Evolutionary conservation across 2,329 filamentous ascomycete species (phyloP).

Genomic region (Microcyclosporella mali): DNA sequence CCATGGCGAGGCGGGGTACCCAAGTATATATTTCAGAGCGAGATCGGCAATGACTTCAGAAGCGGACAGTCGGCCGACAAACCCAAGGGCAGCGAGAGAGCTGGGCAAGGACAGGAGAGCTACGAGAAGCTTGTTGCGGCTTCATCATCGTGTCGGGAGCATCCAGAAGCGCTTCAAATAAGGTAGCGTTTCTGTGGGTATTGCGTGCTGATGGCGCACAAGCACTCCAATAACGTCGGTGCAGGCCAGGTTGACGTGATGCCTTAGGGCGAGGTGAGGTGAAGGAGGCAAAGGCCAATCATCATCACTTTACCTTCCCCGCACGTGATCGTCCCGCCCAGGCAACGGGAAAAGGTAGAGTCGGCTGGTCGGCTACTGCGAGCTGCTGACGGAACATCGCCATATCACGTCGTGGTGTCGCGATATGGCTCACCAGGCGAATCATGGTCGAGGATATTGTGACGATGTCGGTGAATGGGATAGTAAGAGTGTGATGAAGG

Average conservation of each 20-base stretch:
- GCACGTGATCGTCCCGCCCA: too few relatives aligned
- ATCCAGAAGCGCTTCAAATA: constrained; percentile 8
- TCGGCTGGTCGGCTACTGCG: too few relatives aligned
- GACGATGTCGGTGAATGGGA: too few relatives aligned
- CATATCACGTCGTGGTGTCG: too few relatives aligned
- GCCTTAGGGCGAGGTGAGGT: background rate
- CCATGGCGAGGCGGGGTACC: constrained; percentile 2
- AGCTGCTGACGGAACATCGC: too few relatives aligned
- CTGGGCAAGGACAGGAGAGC: background rate
- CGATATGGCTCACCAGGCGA: too few relatives aligned
- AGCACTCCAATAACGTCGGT: constrained; percentile 4
- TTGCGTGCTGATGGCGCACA: constrained; percentile 1
- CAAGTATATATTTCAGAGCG: constrained; percentile 11
- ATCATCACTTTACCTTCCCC: too few relatives aligned
- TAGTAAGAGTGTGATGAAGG: too few relatives aligned
- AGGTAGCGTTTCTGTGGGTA: background rate
- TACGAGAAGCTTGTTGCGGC: constrained; percentile 10
- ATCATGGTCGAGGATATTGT: too few relatives aligned
- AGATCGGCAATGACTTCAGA: background rate
- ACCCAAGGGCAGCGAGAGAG: too few relatives aligned
- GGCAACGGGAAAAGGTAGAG: too few relatives aligned
- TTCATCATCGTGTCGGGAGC: constrained; percentile 5
- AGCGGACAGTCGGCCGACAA: constrained; percentile 10
- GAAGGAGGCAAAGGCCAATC: too few relatives aligned
- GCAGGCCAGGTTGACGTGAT: constrained; percentile 8